These are phyloP conservation scores for Tetrastigma voinierianum DNA, from an alignment of 164 flowering plant genomes.

Conservation along the genomic window DNA sequence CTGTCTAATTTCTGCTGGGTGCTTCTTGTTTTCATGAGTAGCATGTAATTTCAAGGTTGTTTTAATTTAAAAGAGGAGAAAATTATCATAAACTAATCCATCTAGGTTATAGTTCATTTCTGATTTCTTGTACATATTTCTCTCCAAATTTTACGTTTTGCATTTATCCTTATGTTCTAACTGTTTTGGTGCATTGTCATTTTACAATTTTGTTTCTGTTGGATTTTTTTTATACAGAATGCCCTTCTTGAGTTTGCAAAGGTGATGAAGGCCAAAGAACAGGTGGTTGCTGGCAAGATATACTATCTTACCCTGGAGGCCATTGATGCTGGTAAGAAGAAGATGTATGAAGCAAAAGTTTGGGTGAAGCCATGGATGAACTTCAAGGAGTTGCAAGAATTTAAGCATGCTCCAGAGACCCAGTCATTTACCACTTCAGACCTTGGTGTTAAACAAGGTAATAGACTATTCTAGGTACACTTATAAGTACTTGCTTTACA, in stretches of 20 bases:
- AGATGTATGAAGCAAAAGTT: slow-evolving; percentile 36
- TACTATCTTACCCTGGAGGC: slow-evolving; percentile 38
- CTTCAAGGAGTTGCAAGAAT: slow-evolving; percentile 38
- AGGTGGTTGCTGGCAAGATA: slow-evolving; percentile 40
- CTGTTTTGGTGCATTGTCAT: no score
- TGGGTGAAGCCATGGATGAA: slow-evolving; percentile 52
- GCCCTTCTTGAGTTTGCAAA: slow-evolving; percentile 28
- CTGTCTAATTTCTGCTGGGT: no score
- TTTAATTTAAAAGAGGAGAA: no score
- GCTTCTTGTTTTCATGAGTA: no score
- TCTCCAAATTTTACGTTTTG: no score
- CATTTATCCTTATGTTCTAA: no score
- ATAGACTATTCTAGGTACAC: background rate
- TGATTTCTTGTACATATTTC: background rate
- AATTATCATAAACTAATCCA: no score
- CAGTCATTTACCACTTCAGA: slow-evolving; percentile 15
- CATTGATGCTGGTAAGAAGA: slow-evolving; percentile 30
- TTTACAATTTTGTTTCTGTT: background rate
- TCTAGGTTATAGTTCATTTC: background rate
- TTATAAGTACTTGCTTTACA: background rate
- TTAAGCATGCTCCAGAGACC: slow-evolving; percentile 21
- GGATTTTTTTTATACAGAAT: slow-evolving; percentile 22
- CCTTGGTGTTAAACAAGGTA: slow-evolving; percentile 19
- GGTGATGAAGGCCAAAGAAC: slow-evolving; percentile 36
- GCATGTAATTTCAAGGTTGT: no score